These are phyloP conservation scores for Lenzites betulinus DNA, from an alignment of 768 basidiomycete species.

Conservation along the genomic window DNA sequence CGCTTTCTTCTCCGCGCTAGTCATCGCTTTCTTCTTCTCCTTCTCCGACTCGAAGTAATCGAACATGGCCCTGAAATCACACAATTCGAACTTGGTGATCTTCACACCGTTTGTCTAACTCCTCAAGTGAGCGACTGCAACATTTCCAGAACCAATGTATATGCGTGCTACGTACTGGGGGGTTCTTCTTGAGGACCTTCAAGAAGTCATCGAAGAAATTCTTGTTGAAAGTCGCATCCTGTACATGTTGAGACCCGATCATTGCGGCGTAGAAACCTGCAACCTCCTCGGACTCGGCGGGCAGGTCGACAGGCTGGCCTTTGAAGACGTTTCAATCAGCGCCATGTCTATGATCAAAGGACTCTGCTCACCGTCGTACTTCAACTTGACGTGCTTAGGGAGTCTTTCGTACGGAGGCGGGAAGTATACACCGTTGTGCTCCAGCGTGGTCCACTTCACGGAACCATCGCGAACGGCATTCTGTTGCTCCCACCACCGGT, in stretches of 20 bases:
- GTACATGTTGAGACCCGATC: constrained; percentile 89
- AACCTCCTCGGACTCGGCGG: constrained; percentile 91
- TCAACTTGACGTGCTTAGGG: constrained; percentile 86
- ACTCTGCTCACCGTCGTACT: constrained; percentile 76
- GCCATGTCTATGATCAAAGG: neutral
- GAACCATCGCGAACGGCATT: constrained; percentile 73
- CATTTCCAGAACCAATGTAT: neutral
- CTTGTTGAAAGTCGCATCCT: constrained; percentile 84
- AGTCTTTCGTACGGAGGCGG: constrained; percentile 92
- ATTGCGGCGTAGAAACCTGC: constrained; percentile 95
- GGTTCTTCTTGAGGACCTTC: constrained; percentile 71
- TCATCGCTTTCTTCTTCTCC: constrained; percentile 88
- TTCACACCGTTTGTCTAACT: constrained; percentile 67
- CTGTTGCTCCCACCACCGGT: constrained; percentile 84
- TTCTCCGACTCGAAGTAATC: constrained; percentile 92
- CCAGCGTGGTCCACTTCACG: constrained; percentile 92
- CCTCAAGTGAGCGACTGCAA: neutral
- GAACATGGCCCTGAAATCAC: constrained; percentile 95
- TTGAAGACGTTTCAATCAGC: constrained; percentile 4
- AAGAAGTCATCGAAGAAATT: constrained; percentile 97
- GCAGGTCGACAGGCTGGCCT: constrained; percentile 81
- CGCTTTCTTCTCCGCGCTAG: constrained; percentile 86
- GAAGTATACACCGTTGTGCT: constrained; percentile 94
- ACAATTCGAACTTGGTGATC: constrained; percentile 74
- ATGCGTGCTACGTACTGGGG: constrained; percentile 64